A percentile compares a stretch with the other conserved stretches of the same genome.
Evolutionary conservation across 768 basidiomycete species (phyloP).

Genomic region (Gelatoporia subvermispora): DNA sequence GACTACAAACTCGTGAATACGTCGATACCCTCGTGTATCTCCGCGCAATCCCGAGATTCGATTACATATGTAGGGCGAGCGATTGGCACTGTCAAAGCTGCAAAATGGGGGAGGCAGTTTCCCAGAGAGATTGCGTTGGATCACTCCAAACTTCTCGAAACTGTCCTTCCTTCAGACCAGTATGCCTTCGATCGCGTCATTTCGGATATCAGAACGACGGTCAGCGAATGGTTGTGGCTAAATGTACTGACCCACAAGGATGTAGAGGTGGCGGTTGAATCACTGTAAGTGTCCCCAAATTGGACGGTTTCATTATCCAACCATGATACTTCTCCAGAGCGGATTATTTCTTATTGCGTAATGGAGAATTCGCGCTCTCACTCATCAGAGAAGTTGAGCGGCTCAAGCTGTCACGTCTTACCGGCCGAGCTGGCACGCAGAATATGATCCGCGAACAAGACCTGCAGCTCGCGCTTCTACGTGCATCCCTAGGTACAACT

Average conservation of each 20-base stretch:
- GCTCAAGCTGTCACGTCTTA: conserved; percentile 74
- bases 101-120: conserved; percentile 74
- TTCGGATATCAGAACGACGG: conserved; percentile 66
- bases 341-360: conserved; percentile 82
- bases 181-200: conserved; percentile 75
- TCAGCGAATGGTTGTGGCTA: conserved; percentile 93
- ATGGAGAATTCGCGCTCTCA: conserved; percentile 82
- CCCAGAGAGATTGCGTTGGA: conserved; percentile 61
- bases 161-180: conserved; percentile 68
- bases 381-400: conserved; percentile 85
- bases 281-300: conserved; percentile 51
- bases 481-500: conserved; percentile 83
- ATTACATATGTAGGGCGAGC: conserved; percentile 86
- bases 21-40: conserved; percentile 72
- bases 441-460: conserved; percentile 90
- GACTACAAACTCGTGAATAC: conserved; percentile 56
- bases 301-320: conserved; percentile 5
- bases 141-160: conserved; percentile 61
- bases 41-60: conserved; percentile 67
- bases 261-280: conserved; percentile 79
- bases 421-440: conserved; percentile 54
- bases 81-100: conserved; percentile 75
- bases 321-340: conserved; percentile 43
- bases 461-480: conserved; percentile 77
- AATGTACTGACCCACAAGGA: conserved; percentile 82